Percentiles rank a stretch among this genome's conserved stretches.
Evolutionary conservation across 2,329 filamentous ascomycete species (phyloP).

Genomic region (Beauveria medogensis): DNA sequence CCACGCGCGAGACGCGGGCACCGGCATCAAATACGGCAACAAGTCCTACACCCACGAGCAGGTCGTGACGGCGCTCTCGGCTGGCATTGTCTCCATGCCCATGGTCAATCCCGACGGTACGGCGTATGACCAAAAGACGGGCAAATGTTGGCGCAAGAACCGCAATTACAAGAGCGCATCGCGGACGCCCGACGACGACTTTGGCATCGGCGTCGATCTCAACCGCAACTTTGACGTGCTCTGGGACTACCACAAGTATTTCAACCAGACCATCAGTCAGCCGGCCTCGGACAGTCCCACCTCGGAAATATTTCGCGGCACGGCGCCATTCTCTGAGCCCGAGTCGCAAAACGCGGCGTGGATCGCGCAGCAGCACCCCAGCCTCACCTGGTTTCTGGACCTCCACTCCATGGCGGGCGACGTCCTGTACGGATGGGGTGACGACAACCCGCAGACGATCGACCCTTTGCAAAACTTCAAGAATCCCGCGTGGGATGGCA

Average conservation of each 20-base stretch:
- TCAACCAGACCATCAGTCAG: slow-evolving; percentile 30
- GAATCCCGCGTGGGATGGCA: slow-evolving; percentile 43
- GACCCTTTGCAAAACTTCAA: slow-evolving; percentile 41
- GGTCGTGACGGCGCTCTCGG: slow-evolving; percentile 41
- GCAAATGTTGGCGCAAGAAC: slow-evolving; percentile 49
- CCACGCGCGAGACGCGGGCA: slow-evolving; percentile 39
- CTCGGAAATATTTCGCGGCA: slow-evolving; percentile 43
- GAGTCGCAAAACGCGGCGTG: slow-evolving; percentile 48
- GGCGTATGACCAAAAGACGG: slow-evolving; percentile 40
- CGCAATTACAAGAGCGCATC: slow-evolving; percentile 34
- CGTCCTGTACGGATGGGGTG: slow-evolving; percentile 50
- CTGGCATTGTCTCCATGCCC: slow-evolving; percentile 45
- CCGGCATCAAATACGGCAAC: slow-evolving; percentile 43
- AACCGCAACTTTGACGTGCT: slow-evolving; percentile 52
- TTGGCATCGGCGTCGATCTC: slow-evolving; percentile 39
- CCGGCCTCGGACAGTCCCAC: slow-evolving; percentile 31
- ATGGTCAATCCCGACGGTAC: slow-evolving; percentile 48
- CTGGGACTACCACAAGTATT: slow-evolving; percentile 43
- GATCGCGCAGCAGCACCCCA: slow-evolving; percentile 39
- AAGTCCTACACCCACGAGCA: slow-evolving; percentile 43
- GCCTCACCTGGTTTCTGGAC: slow-evolving; percentile 50
- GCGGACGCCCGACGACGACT: slow-evolving; percentile 18
- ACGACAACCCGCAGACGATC: slow-evolving; percentile 42
- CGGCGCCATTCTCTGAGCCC: slow-evolving; percentile 43
- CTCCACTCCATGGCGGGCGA: slow-evolving; percentile 46